Percentiles rank a stretch among this genome's conserved stretches.
phyloP scores from a whole-genome alignment of 345 rosid species.

The Citrus maxima region DNA sequence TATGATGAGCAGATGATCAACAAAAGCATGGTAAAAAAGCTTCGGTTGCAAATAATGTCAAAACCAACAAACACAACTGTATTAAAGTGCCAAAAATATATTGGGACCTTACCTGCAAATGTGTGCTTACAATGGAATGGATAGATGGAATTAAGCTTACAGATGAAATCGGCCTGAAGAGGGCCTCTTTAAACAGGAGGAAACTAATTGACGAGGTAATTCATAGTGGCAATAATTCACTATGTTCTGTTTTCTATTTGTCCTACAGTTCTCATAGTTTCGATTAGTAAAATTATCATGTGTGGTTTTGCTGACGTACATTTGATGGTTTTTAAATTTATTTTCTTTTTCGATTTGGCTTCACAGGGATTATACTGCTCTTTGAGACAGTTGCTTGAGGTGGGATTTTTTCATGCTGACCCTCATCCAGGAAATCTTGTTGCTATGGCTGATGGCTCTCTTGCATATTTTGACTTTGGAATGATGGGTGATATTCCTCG shows the following conservation, averaged over 20 bases:
- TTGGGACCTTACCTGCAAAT: constrained; percentile 74
- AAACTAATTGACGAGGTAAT: constrained; percentile 84
- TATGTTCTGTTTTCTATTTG: background rate
- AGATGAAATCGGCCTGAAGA: constrained; percentile 52
- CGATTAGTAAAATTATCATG: background rate
- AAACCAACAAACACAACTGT: constrained; percentile 35
- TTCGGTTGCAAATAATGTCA: constrained; percentile 26
- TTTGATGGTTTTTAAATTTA: background rate
- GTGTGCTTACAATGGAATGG: constrained; percentile 99
- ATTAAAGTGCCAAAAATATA: constrained; percentile 89
- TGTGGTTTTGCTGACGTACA: background rate
- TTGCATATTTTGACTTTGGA: constrained; percentile 95
- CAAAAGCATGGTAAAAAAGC: constrained; percentile 26
- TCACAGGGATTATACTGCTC: constrained; percentile 88
- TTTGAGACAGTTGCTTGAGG: constrained; percentile 89
- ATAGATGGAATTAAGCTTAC: constrained; percentile 94
- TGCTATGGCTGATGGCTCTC: constrained; percentile 62
- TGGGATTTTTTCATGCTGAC: constrained; percentile 98
- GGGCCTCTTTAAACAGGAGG: constrained; percentile 62
- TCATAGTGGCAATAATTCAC: background rate
- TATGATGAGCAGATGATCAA: constrained; percentile 38
- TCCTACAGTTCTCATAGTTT: background rate
- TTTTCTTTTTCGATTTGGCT: constrained; percentile 10
- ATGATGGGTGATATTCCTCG: constrained; percentile 99
- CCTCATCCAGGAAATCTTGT: constrained; percentile 99